These are phyloP conservation scores for Backusella sp. DNA, from an alignment of 192 early-diverging fungal genomes.

Conservation along the genomic window DNA sequence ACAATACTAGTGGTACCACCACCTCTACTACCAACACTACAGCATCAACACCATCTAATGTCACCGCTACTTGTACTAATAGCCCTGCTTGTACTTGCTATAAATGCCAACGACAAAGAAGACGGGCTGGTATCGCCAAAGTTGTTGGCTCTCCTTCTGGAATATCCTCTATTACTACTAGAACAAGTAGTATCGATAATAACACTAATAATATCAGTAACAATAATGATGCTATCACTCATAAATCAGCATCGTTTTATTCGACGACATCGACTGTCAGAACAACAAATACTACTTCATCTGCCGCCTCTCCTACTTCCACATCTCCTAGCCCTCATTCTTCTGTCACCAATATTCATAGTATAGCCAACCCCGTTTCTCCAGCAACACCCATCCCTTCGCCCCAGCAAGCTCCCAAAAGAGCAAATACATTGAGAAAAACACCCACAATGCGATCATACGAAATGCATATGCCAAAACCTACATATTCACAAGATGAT, in stretches of 20 bases:
- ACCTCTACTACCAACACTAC: neutral
- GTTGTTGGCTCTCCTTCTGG: neutral
- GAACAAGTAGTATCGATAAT: neutral
- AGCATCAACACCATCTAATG: constrained; percentile 6
- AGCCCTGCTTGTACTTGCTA: constrained; percentile 28
- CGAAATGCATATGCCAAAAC: constrained; percentile 23
- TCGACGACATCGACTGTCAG: neutral
- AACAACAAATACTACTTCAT: neutral
- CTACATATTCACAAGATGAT: constrained; percentile 18
- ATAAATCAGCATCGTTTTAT: neutral
- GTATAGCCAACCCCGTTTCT: neutral
- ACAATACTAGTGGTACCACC: constrained; percentile 5
- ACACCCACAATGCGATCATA: constrained; percentile 20
- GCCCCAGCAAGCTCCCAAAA: neutral
- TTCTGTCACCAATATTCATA: neutral
- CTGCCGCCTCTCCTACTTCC: neutral
- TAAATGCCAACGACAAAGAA: constrained; percentile 35
- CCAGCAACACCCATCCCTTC: neutral
- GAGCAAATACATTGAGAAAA: constrained; percentile 19
- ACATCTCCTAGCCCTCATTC: neutral
- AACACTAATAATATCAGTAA: neutral
- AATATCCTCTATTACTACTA: neutral
- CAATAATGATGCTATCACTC: neutral
- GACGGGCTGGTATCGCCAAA: constrained; percentile 18
- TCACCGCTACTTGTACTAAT: constrained; percentile 14